Evolutionary conservation across 176 grass and related monocot genomes (phyloP).

Genomic region (Ensete ventricosum): DNA sequence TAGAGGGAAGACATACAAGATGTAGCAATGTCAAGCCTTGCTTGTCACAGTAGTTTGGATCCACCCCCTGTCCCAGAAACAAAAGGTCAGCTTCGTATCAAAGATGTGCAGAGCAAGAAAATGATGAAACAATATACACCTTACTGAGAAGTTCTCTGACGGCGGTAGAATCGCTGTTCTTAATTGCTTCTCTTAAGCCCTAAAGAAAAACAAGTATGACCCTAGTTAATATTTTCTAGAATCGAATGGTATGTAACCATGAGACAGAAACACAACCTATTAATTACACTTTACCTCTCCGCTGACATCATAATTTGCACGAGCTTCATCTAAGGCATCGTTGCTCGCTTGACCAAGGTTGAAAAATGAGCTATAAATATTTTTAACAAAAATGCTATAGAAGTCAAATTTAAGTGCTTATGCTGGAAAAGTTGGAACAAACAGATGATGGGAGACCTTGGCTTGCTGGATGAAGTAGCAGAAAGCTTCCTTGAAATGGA

Average conservation of each 20-base stretch:
- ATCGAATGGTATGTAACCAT: neutral
- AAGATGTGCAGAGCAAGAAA: constrained; percentile 1
- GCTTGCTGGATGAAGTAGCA: constrained; percentile 57
- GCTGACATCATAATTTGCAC: constrained; percentile 57
- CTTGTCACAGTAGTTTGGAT: constrained; percentile 91
- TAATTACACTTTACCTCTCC: constrained; percentile 62
- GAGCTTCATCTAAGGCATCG: constrained; percentile 34
- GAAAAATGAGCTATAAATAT: constrained; percentile 57
- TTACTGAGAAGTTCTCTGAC: constrained; percentile 83
- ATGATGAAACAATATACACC: constrained; percentile 39
- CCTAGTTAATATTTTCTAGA: neutral
- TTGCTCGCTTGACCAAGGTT: constrained; percentile 67
- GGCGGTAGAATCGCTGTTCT: constrained; percentile 55
- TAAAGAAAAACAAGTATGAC: constrained; percentile 24
- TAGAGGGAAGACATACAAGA: constrained; percentile 52
- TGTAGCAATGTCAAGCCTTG: constrained; percentile 89
- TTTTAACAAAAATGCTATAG: neutral
- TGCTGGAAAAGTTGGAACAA: neutral
- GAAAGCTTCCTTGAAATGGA: constrained; percentile 44
- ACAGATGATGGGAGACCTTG: constrained; percentile 45
- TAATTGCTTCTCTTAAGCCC: constrained; percentile 98
- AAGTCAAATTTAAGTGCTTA: neutral
- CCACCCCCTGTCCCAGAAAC: constrained; percentile 56
- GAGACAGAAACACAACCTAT: neutral
- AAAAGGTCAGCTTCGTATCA: constrained; percentile 25